Evolutionary conservation across 108 stramenopile species (phyloP).

Genomic region (Nitzschia sp.): DNA sequence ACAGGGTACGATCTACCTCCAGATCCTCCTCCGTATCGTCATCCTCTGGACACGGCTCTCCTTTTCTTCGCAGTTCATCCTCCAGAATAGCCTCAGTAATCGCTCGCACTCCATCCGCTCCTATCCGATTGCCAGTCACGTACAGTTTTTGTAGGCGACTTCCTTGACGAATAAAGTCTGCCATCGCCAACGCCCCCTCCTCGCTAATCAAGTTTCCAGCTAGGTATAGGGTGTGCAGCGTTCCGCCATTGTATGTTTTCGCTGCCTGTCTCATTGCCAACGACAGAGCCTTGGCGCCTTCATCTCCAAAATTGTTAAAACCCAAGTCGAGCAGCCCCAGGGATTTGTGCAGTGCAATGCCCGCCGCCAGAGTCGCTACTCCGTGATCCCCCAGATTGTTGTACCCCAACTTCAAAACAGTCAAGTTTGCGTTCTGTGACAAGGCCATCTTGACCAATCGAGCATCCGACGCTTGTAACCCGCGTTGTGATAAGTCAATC

Average conservation of each 20-base stretch:
- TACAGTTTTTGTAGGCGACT: slow-evolving; percentile 63
- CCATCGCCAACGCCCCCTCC: slow-evolving; percentile 66
- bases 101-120: slow-evolving; percentile 67
- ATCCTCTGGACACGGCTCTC: slow-evolving; percentile 8
- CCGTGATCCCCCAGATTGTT: slow-evolving; percentile 76
- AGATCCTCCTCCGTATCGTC: background rate
- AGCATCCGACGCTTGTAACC: slow-evolving; percentile 65
- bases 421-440: slow-evolving; percentile 69
- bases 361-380: slow-evolving; percentile 40
- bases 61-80: slow-evolving; percentile 38
- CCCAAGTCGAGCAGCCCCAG: slow-evolving; percentile 73
- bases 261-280: slow-evolving; percentile 38
- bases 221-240: slow-evolving; percentile 65
- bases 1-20: background rate
- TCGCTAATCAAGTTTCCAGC: slow-evolving; percentile 74
- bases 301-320: slow-evolving; percentile 84
- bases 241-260: slow-evolving; percentile 18
- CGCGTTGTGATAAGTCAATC: slow-evolving; percentile 85
- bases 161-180: slow-evolving; percentile 61
- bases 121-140: slow-evolving; percentile 79
- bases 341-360: slow-evolving; percentile 56
- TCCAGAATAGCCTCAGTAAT: slow-evolving; percentile 72
- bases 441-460: slow-evolving; percentile 68
- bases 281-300: slow-evolving; percentile 70
- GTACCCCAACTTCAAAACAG: slow-evolving; percentile 82